phyloP scores from a whole-genome alignment of 2,329 filamentous ascomycete species.

The Lanzia echinophila region DNA sequence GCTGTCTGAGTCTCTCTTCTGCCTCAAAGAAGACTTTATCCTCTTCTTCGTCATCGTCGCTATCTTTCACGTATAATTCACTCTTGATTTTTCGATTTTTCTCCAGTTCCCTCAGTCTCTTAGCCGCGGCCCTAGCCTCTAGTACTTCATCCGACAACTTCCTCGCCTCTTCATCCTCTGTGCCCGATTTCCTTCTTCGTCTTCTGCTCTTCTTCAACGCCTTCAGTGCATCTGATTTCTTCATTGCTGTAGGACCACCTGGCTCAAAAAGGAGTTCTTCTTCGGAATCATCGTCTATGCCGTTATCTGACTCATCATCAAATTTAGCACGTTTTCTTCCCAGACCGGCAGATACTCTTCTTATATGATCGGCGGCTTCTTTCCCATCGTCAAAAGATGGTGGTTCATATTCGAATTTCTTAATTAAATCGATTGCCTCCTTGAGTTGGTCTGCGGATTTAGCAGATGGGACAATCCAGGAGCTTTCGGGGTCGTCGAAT shows the following conservation, averaged over 20 bases:
- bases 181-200: conserved; percentile 29
- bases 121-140: conserved; percentile 51
- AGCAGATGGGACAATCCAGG: conserved; percentile 68
- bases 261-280: conserved; percentile 59
- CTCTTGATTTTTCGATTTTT: conserved; percentile 79
- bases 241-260: conserved; percentile 55
- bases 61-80: conserved; percentile 69
- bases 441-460: conserved; percentile 59
- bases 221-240: conserved; percentile 46
- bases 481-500: conserved; percentile 63
- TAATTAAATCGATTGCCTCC: conserved; percentile 65
- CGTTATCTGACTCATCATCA: conserved; percentile 65
- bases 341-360: conserved; percentile 51
- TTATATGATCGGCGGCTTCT: conserved; percentile 68
- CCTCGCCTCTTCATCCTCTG: conserved; percentile 38
- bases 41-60: conserved; percentile 78
- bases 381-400: conserved; percentile 67
- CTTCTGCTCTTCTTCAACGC: conserved; percentile 55
- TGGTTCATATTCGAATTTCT: conserved; percentile 71
- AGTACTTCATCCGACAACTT: conserved; percentile 56
- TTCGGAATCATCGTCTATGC: conserved; percentile 43
- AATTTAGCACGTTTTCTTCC: conserved; percentile 53
- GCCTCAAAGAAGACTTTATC: conserved; percentile 69
- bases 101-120: conserved; percentile 63
- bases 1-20: conserved; percentile 61